A percentile compares a stretch with the other conserved stretches of the same genome.
phyloP scores from a whole-genome alignment of 345 rosid genomes.

The Pugionium cornutum region DNA sequence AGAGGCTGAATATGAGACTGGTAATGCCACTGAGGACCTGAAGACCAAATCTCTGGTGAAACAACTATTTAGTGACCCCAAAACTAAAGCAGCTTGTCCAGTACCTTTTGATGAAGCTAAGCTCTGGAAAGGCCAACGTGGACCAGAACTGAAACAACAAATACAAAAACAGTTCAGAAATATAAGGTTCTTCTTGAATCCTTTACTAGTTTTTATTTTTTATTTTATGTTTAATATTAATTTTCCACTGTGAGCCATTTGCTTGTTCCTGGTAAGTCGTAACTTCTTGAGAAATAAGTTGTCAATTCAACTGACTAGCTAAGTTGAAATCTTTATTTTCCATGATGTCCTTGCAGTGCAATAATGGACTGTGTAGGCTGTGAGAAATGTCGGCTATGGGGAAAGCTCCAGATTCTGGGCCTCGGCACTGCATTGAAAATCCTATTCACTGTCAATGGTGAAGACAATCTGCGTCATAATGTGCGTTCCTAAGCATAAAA shows the following conservation, averaged over 20 bases:
- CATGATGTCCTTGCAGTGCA: conserved; percentile 55
- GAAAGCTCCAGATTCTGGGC: conserved; percentile 95
- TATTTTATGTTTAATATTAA: too few species aligned
- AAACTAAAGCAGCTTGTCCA: conserved; percentile 90
- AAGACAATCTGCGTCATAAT: conserved; percentile 44
- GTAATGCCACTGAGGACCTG: conserved; percentile 77
- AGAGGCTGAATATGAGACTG: conserved; percentile 85
- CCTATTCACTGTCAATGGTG: conserved; percentile 80
- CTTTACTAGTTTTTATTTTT: background rate
- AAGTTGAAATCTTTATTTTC: background rate
- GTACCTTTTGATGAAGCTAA: conserved; percentile 96
- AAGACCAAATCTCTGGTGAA: conserved; percentile 77
- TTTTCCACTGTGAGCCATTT: background rate
- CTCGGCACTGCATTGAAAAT: conserved; percentile 93
- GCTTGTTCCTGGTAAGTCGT: conserved; percentile 8
- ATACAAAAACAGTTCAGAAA: conserved; percentile 87
- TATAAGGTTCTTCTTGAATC: conserved; percentile 61
- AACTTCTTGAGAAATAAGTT: background rate
- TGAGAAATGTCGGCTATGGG: conserved; percentile 98
- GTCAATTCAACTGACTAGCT: conserved; percentile 4
- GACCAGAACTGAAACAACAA: conserved; percentile 84
- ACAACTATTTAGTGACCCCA: conserved; percentile 69
- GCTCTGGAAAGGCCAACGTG: conserved; percentile 91
- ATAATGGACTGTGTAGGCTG: conserved; percentile 97
- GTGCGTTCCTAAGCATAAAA: conserved; percentile 48